These are phyloP conservation scores for Teratosphaeria viscida DNA, from an alignment of 2,329 filamentous ascomycete genomes.

Conservation along the genomic window DNA sequence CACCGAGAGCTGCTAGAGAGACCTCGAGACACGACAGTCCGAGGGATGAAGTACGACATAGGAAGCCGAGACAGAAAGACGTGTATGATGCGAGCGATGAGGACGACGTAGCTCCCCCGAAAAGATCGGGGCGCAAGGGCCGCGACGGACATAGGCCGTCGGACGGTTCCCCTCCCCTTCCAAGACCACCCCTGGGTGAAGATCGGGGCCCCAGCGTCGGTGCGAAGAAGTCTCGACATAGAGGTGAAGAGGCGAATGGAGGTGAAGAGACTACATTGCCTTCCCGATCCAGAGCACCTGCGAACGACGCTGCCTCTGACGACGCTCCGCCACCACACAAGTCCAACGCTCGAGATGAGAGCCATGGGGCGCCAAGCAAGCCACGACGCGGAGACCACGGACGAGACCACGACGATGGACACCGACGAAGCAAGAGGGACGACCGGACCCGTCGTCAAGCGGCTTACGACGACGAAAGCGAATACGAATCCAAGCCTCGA, in stretches of 20 bases:
- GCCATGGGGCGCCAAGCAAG: not conserved
- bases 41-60: not conserved
- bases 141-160: not conserved
- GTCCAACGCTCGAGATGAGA: not conserved
- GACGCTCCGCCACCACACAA: constrained; percentile 3
- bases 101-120: constrained; percentile 13
- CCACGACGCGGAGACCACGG: not conserved
- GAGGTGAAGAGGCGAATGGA: not conserved
- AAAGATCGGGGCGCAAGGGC: not conserved
- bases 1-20: not conserved
- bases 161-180: constrained; percentile 4
- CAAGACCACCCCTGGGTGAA: constrained; percentile 9
- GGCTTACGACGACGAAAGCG: constrained; percentile 7
- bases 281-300: not conserved
- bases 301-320: not conserved
- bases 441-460: not conserved
- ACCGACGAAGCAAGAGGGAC: not conserved
- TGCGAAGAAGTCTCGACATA: constrained; percentile 1
- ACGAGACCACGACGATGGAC: constrained; percentile 7
- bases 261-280: not conserved
- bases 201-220: constrained; percentile 1
- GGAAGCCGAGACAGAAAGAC: constrained; percentile 7
- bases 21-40: not conserved
- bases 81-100: constrained; percentile 22
- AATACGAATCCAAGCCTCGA: constrained; percentile 1